phyloP scores from a whole-genome alignment of 345 rosid species.

The Gossypium australe region DNA sequence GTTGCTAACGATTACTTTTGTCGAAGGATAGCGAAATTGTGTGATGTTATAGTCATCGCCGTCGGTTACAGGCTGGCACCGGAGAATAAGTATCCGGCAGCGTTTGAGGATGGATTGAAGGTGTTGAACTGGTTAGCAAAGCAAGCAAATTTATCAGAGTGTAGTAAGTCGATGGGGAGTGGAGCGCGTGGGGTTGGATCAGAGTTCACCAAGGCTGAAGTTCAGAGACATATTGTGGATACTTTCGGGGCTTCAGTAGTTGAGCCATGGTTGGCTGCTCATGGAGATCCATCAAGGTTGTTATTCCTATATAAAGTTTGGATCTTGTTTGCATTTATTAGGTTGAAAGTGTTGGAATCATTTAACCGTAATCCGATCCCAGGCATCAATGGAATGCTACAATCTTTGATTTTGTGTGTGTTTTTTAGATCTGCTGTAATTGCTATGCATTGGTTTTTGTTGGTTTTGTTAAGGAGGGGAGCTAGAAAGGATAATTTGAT shows the following conservation, averaged over 20 bases:
- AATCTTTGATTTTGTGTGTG: background rate
- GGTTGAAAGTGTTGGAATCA: background rate
- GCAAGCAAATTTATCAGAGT: constrained; percentile 56
- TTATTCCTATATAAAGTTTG: constrained; percentile 1
- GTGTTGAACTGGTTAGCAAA: constrained; percentile 88
- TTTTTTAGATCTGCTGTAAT: background rate
- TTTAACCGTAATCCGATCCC: background rate
- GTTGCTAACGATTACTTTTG: constrained; percentile 84
- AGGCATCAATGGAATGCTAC: background rate
- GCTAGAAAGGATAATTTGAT: background rate
- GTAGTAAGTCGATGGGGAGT: constrained; percentile 52
- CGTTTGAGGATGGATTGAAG: constrained; percentile 73
- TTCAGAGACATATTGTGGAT: constrained; percentile 61
- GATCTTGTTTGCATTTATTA: constrained; percentile 7
- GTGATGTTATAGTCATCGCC: constrained; percentile 84
- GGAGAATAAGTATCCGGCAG: constrained; percentile 83
- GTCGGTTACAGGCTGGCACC: constrained; percentile 92
- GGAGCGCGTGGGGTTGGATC: constrained; percentile 15
- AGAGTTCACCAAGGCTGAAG: constrained; percentile 64
- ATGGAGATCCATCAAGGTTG: constrained; percentile 94
- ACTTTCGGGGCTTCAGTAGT: constrained; percentile 85
- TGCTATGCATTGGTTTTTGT: background rate
- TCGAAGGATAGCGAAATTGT: constrained; percentile 64
- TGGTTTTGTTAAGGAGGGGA: background rate
- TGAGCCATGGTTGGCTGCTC: constrained; percentile 94